Base-by-base conservation (phyloP, 176 grass and related monocot species). In the Rhipidocladum racemiflorum region DNA sequence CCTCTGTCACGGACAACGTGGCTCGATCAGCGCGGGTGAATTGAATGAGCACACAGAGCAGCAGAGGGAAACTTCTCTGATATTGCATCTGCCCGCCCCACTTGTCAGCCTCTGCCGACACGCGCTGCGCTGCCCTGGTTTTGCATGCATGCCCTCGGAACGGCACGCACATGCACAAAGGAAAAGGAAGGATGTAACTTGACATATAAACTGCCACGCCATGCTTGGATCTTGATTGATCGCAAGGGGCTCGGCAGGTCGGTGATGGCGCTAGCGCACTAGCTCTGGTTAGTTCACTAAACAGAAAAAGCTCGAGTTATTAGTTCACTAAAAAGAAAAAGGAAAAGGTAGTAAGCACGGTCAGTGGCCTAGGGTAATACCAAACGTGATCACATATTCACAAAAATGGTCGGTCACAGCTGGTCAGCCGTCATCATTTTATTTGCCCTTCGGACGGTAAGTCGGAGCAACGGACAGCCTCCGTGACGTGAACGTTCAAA, bases 391-490 rank as follows among this genome's bases (percentile, higher is more conserved):
- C 14, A 6, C 23, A 21, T 5, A 29, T 61, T 27, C 27, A 35
- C 25, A 12, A 8, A 8, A 45, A 49, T 63, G 36, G 72, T 6
- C 50, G 50, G 73, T 23, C 73, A 16, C 35, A 20, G 38, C 68
- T 63, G n/a, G 63, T 40, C 72, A 77, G 36, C 63, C 34, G n/a
- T 77, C 74, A 20, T 68, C 53, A 8, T 27, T 55, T 27, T 63
- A 5, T 25, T 35, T 74, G 49, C 10, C 50, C 12, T 68, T 24
- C 1, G 16, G 32, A 4, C 17, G 61, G 62, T 43, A 46, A 11
- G 64, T 60, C 42, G 53, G 65, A 50, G 65, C 50, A 77, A 38
- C 20, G 63, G 82, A 45, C 46, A 72, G 28, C 64, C 39, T 35
- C 54, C 79, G 67, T 72, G 67, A 61, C 20, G 39, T 42, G 25